phyloP scores from a whole-genome alignment of 2,329 filamentous ascomycete species.

The Lojkania enalia region DNA sequence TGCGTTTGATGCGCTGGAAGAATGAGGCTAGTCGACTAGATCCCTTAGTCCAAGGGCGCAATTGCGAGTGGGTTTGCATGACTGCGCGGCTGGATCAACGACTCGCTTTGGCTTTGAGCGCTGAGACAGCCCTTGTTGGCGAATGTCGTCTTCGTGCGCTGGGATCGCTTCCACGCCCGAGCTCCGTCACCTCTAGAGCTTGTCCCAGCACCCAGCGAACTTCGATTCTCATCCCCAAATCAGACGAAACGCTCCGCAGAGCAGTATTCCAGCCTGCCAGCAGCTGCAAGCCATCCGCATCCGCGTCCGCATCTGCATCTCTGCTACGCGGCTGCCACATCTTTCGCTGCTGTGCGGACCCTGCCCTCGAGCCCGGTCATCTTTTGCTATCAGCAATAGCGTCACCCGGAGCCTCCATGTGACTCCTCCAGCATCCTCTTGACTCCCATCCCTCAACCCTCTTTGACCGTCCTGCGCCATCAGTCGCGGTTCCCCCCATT shows the following conservation, averaged over 20 bases:
- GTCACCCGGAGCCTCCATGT: conserved; percentile 40
- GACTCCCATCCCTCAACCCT: conserved; percentile 25
- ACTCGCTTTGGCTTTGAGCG: no score
- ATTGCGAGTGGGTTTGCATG: no score
- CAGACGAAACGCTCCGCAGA: conserved; percentile 19
- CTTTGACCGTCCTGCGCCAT: conserved; percentile 24
- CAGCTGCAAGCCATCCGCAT: conserved; percentile 4
- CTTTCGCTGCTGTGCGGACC: conserved; percentile 12
- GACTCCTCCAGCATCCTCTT: conserved; percentile 17
- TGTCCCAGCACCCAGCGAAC: background rate
- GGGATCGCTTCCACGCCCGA: conserved; percentile 17
- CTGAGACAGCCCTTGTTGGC: no score
- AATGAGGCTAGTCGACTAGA: no score
- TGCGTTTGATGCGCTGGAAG: no score
- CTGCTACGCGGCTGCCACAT: conserved; percentile 6
- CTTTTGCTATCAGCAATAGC: conserved; percentile 34
- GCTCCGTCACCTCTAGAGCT: conserved; percentile 5
- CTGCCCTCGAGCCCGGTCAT: conserved; percentile 22
- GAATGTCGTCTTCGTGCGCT: no score
- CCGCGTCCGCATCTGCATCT: conserved; percentile 9
- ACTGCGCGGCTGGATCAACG: no score
- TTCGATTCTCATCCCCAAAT: conserved; percentile 25
- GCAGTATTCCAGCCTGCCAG: background rate
- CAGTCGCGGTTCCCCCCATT: conserved; percentile 9
- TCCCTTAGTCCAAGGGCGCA: no score